A percentile compares a stretch with the other conserved stretches of the same genome.
phyloP scores from a whole-genome alignment of 2,329 filamentous ascomycete genomes.

The Didymella glomerata region DNA sequence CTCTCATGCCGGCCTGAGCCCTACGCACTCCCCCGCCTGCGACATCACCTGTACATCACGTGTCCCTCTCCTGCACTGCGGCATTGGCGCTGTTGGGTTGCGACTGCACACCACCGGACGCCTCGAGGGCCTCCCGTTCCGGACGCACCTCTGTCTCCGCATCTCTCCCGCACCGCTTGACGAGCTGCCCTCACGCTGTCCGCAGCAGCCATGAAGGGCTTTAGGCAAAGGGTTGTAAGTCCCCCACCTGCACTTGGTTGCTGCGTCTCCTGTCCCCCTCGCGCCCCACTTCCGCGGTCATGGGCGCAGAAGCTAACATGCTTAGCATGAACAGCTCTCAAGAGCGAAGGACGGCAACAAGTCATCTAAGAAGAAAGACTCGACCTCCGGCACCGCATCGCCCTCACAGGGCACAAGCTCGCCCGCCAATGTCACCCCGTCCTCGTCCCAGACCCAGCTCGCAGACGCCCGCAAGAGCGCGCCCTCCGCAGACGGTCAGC shows the following conservation, averaged over 20 bases:
- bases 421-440: constrained; percentile 75
- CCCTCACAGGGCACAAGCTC: constrained; percentile 71
- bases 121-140: constrained; percentile 1
- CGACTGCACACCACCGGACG: constrained; percentile 11
- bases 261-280: constrained; percentile 31
- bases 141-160: constrained; percentile 37
- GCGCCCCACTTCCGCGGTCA: constrained; percentile 31
- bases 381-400: constrained; percentile 74
- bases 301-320: constrained; percentile 57
- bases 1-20: constrained; percentile 45
- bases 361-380: constrained; percentile 73
- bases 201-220: constrained; percentile 87
- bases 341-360: constrained; percentile 83
- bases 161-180: constrained; percentile 40
- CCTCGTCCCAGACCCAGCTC: constrained; percentile 87
- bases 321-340: constrained; percentile 82
- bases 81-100: constrained; percentile 43
- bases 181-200: constrained; percentile 41
- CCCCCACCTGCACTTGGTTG: constrained; percentile 30
- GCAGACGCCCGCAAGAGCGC: constrained; percentile 85
- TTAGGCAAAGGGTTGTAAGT: constrained; percentile 96
- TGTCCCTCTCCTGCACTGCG: constrained; percentile 17
- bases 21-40: constrained; percentile 22
- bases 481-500: constrained; percentile 54
- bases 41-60: constrained; percentile 31